These are phyloP conservation scores for Candida ficus DNA, from an alignment of 805 yeast species.

Conservation along the genomic window DNA sequence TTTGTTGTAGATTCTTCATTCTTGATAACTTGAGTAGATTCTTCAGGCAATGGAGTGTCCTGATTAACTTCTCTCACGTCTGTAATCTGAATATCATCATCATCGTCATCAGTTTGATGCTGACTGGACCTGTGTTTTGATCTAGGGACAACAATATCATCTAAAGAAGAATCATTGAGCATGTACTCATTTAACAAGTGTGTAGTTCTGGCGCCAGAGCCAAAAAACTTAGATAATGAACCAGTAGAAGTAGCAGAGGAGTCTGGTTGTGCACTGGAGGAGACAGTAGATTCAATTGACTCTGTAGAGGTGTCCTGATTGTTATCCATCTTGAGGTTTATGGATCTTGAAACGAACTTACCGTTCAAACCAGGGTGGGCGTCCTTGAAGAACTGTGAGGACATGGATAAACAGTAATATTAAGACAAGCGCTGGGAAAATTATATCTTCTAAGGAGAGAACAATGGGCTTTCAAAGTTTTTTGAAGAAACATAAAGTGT, in stretches of 20 bases:
- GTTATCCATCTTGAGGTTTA: slow-evolving; percentile 18
- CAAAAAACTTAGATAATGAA: slow-evolving; percentile 10
- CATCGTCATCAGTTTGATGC: slow-evolving; percentile 8
- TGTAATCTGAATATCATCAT: slow-evolving; percentile 36
- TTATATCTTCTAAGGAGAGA: background rate
- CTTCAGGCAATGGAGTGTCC: background rate
- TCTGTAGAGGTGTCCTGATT: slow-evolving; percentile 4
- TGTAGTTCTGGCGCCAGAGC: slow-evolving; percentile 5
- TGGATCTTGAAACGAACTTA: slow-evolving; percentile 20
- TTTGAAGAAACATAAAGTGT: too few species aligned
- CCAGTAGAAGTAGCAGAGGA: slow-evolving; percentile 9
- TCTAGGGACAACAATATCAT: slow-evolving; percentile 1
- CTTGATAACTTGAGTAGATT: background rate
- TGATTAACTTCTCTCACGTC: slow-evolving; percentile 29
- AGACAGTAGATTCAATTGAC: slow-evolving; percentile 1
- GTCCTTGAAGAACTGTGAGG: slow-evolving; percentile 24
- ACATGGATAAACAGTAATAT: slow-evolving; percentile 10
- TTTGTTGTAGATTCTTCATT: background rate
- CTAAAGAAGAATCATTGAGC: slow-evolving; percentile 6
- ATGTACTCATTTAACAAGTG: slow-evolving; percentile 1
- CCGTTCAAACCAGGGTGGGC: slow-evolving; percentile 16
- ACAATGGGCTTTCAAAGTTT: too few species aligned
- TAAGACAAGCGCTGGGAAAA: background rate
- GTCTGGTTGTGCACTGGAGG: background rate
- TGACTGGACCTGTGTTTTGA: background rate